Evolutionary conservation across 2,329 filamentous ascomycete genomes (phyloP).

Genomic region (Fusarium tanahbumbuense): DNA sequence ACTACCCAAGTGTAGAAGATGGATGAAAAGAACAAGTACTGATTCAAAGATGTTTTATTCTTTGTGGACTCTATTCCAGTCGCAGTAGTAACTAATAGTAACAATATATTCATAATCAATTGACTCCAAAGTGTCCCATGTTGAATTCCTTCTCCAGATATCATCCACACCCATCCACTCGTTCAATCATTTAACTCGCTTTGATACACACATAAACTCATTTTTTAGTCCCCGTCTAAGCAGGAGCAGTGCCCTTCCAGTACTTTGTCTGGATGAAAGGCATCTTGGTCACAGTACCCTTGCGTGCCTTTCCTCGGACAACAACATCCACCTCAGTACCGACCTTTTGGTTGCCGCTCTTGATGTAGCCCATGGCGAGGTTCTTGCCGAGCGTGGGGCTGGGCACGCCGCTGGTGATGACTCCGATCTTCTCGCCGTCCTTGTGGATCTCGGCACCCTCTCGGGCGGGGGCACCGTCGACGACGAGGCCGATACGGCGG

Average conservation of each 20-base stretch:
- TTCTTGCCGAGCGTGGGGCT: slow-evolving; percentile 89
- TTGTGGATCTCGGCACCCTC: slow-evolving; percentile 85
- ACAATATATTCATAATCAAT: slow-evolving; percentile 6
- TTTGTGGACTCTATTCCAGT: slow-evolving; percentile 7
- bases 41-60: slow-evolving; percentile 11
- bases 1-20: background rate
- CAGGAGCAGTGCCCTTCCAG: slow-evolving; percentile 52
- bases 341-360: slow-evolving; percentile 82
- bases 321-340: slow-evolving; percentile 84
- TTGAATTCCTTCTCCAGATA: slow-evolving; percentile 32
- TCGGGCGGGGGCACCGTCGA: slow-evolving; percentile 88
- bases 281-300: slow-evolving; percentile 85
- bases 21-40: background rate
- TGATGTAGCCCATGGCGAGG: slow-evolving; percentile 95
- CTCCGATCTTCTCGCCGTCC: slow-evolving; percentile 76
- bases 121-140: slow-evolving; percentile 29
- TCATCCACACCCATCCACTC: background rate
- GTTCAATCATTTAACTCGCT: slow-evolving; percentile 30
- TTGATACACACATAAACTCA: slow-evolving; percentile 7
- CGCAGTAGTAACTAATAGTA: slow-evolving; percentile 5
- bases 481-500: slow-evolving; percentile 81
- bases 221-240: slow-evolving; percentile 4
- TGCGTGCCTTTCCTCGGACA: slow-evolving; percentile 80
- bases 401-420: slow-evolving; percentile 89
- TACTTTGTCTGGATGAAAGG: slow-evolving; percentile 88